Percentiles rank a stretch among this genome's conserved stretches.
Conservation (phyloP, 1,284 basidiomycete genomes). For the Marasmius oreades region DNA sequence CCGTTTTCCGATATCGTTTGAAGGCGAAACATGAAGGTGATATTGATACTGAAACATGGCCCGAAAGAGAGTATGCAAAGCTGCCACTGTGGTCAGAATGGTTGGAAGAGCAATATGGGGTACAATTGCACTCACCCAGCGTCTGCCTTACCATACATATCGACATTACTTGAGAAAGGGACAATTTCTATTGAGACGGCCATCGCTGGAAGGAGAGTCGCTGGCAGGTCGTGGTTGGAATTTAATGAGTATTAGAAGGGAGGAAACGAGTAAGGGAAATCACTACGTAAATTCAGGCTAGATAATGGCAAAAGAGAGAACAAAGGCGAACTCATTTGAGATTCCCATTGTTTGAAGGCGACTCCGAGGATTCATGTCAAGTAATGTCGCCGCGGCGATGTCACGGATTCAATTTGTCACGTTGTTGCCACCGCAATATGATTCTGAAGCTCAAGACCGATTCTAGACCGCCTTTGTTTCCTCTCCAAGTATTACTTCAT, state of each 20-base stretch:
- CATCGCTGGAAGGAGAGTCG: conserved; percentile 37
- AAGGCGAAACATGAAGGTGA: conserved; percentile 45
- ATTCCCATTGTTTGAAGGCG: no score
- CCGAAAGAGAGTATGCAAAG: conserved; percentile 74
- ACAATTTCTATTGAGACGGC: conserved; percentile 58
- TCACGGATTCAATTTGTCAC: no score
- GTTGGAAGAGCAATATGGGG: conserved; percentile 7
- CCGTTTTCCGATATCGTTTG: conserved; percentile 42
- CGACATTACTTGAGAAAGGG: conserved; percentile 48
- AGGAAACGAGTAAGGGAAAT: conserved; percentile 18
- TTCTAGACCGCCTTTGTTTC: no score
- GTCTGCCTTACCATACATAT: conserved; percentile 69
- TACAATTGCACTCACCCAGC: conserved; percentile 45
- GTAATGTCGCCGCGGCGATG: no score
- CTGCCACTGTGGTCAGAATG: conserved; percentile 31
- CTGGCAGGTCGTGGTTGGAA: conserved; percentile 17
- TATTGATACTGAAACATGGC: conserved; percentile 61
- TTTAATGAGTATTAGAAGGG: conserved; percentile 15
- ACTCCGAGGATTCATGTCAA: no score
- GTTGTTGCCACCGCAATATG: no score
- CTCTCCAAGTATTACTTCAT: no score
- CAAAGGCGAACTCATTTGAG: no score
- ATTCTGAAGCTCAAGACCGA: no score
- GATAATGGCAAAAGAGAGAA: no score
- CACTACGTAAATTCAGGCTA: no score